phyloP scores from a whole-genome alignment of 192 early-diverging fungal genomes.

The Gamsiella multidivaricata region DNA sequence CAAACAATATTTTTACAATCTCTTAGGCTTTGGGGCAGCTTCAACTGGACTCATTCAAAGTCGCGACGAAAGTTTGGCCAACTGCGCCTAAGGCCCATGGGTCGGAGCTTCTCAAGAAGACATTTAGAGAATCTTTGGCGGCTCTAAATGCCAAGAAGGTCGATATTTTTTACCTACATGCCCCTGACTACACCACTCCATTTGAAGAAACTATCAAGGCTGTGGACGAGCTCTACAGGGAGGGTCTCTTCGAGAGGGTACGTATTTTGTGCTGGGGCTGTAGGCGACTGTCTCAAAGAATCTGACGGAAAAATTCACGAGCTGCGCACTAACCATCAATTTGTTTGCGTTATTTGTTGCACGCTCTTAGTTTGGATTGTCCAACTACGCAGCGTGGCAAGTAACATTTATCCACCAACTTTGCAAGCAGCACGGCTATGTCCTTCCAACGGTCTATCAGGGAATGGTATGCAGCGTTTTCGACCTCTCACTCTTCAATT shows the following conservation, averaged over 20 bases:
- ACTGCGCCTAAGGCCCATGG: conserved; percentile 22
- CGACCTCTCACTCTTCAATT: too few species aligned
- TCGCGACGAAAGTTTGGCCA: conserved; percentile 60
- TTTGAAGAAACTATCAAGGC: conserved; percentile 64
- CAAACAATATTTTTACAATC: not conserved
- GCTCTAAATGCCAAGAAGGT: conserved; percentile 61
- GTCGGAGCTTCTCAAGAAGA: conserved; percentile 46
- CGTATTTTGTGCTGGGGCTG: too few species aligned
- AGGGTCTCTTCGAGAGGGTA: conserved; percentile 60
- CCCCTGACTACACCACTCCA: conserved; percentile 64
- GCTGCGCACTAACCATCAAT: too few species aligned
- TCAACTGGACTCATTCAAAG: conserved; percentile 34
- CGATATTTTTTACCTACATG: conserved; percentile 74
- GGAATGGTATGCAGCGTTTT: conserved; percentile 28
- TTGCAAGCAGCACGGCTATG: conserved; percentile 50
- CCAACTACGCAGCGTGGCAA: conserved; percentile 50
- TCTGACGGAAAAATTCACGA: too few species aligned
- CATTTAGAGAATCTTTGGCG: conserved; percentile 44
- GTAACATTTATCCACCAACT: conserved; percentile 34
- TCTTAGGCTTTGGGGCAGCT: conserved; percentile 19
- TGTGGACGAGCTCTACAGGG: conserved; percentile 66
- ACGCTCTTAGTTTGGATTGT: conserved; percentile 40
- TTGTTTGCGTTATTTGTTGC: not conserved
- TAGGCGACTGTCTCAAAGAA: too few species aligned
- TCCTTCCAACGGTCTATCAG: conserved; percentile 53